A percentile compares a stretch with the other conserved stretches of the same genome.
These are phyloP conservation scores for Begonia peltatifolia DNA, from an alignment of 306 rosid species.

Conservation along the genomic window DNA sequence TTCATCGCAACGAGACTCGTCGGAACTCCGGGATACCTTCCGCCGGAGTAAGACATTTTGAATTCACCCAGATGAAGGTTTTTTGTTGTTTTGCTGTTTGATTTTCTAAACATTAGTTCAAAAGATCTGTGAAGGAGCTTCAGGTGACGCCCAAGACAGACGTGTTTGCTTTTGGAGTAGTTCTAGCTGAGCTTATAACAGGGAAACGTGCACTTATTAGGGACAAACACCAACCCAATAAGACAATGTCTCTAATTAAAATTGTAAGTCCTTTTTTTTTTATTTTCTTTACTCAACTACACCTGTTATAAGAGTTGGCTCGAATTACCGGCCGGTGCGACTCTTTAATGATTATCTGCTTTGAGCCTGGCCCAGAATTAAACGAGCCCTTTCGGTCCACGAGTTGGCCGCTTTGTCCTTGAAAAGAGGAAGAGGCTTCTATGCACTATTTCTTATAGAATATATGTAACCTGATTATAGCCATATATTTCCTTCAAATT, in stretches of 20 bases:
- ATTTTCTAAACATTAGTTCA: neutral
- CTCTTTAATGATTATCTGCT: too few species aligned
- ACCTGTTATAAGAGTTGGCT: too few species aligned
- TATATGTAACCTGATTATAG: too few species aligned
- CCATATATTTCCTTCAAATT: neutral
- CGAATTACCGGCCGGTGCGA: too few species aligned
- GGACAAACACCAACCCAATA: slow-evolving; percentile 36
- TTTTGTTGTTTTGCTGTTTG: neutral
- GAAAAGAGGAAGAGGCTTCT: too few species aligned
- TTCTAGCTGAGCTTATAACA: slow-evolving; percentile 62
- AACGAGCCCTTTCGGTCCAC: too few species aligned
- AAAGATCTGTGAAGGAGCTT: slow-evolving; percentile 74
- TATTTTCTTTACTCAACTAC: too few species aligned
- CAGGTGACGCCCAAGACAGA: slow-evolving; percentile 75
- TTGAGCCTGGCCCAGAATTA: too few species aligned
- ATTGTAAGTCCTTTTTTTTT: slow-evolving; percentile 28
- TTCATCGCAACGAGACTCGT: slow-evolving; percentile 58
- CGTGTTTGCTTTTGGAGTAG: slow-evolving; percentile 87
- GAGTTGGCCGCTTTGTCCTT: neutral
- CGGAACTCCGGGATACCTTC: slow-evolving; percentile 95
- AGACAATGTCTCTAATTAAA: slow-evolving; percentile 42
- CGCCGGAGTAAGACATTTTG: slow-evolving; percentile 56
- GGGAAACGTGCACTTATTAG: slow-evolving; percentile 61
- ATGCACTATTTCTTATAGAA: too few species aligned
- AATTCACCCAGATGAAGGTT: neutral